Percentiles rank a stretch among this genome's conserved stretches.
Conservation (phyloP, 176 grass and related monocot genomes). For the Hsuehochloa calcarea region DNA sequence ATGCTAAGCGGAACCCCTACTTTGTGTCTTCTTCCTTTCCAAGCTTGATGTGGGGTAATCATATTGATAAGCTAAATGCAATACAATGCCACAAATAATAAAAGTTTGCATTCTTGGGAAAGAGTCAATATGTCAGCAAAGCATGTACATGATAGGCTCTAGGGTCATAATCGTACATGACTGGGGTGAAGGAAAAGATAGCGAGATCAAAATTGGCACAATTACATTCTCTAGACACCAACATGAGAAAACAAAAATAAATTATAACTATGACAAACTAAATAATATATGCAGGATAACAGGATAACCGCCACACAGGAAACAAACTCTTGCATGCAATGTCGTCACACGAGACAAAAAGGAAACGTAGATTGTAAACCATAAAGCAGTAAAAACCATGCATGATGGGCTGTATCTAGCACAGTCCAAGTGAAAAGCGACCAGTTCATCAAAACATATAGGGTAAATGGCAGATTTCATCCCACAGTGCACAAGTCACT, state of each 20-base stretch:
- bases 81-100: not conserved
- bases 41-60: not conserved
- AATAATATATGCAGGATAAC: not conserved
- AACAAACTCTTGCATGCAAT: not conserved
- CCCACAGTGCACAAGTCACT: not conserved
- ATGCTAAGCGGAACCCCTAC: not conserved
- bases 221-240: not conserved
- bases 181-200: not conserved
- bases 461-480: not conserved
- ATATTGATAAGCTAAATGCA: not conserved
- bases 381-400: not conserved
- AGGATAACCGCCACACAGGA: not conserved
- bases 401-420: not conserved
- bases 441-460: not conserved
- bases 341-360: not conserved
- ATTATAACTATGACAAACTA: not conserved
- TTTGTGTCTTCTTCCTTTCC: not conserved
- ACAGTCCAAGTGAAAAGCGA: conserved; percentile 3
- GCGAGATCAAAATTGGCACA: not conserved
- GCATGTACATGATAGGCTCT: not conserved
- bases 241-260: not conserved
- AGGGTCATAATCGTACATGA: not conserved
- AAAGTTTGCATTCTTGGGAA: not conserved
- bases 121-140: conserved; percentile 9
- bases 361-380: not conserved